These are phyloP conservation scores for Hydrangea macrophylla DNA, from an alignment of 148 eudicot genomes.

Conservation along the genomic window DNA sequence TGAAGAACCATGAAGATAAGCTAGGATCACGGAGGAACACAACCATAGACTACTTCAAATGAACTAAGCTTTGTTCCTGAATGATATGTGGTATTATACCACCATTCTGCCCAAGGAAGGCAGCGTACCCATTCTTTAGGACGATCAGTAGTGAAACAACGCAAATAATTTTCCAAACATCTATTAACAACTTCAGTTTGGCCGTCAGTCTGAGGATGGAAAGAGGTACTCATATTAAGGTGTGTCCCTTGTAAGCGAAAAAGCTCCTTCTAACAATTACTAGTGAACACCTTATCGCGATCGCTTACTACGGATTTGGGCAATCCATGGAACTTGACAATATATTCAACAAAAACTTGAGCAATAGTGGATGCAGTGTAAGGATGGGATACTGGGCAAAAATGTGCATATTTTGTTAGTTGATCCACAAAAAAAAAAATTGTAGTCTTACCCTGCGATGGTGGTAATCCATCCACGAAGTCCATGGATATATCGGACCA, in stretches of 20 bases:
- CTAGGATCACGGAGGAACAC: not conserved
- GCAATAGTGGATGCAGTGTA: not conserved
- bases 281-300: not conserved
- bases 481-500: constrained; percentile 10
- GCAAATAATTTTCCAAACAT: too few species aligned
- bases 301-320: not conserved
- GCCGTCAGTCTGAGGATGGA: not conserved
- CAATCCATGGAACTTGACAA: not conserved
- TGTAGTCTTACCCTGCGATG: not conserved
- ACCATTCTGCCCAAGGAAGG: not conserved
- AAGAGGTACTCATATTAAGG: not conserved
- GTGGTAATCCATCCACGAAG: not conserved
- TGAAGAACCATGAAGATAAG: too few species aligned
- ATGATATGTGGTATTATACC: not conserved
- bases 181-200: too few species aligned
- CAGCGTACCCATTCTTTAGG: too few species aligned
- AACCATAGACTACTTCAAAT: not conserved
- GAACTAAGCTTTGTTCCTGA: not conserved
- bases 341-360: not conserved
- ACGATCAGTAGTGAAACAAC: too few species aligned
- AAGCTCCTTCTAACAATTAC: constrained; percentile 7
- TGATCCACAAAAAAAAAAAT: constrained; percentile 7
- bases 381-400: not conserved
- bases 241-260: not conserved
- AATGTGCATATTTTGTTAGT: constrained; percentile 1